Conservation (phyloP, 108 stramenopile species). For the Conticribra guillardii region DNA sequence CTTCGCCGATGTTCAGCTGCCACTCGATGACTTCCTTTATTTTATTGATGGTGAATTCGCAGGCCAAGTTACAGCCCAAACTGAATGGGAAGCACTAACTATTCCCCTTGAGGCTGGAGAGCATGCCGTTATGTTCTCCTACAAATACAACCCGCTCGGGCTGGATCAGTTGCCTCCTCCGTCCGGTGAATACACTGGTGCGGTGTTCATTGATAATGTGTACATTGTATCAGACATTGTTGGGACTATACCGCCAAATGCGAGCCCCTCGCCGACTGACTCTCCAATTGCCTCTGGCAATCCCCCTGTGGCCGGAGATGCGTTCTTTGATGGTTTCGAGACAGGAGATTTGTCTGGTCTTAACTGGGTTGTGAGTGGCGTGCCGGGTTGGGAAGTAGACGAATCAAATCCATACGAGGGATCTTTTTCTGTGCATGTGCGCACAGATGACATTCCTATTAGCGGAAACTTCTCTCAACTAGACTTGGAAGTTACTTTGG, state of each 20-base stretch:
- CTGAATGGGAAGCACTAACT: constrained; percentile 8
- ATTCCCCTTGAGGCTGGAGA: constrained; percentile 21
- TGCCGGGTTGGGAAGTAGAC: constrained; percentile 38
- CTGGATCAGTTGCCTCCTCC: constrained; percentile 22
- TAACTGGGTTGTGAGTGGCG: constrained; percentile 32
- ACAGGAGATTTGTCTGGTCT: constrained; percentile 41
- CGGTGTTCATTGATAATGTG: constrained; percentile 38
- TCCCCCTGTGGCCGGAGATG: too few relatives aligned
- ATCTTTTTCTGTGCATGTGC: constrained; percentile 36
- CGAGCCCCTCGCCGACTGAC: background rate
- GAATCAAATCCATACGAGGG: constrained; percentile 39
- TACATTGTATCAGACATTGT: constrained; percentile 17
- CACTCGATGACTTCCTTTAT: constrained; percentile 28
- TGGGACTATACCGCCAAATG: constrained; percentile 5
- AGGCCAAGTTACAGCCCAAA: constrained; percentile 4
- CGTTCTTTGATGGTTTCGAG: constrained; percentile 55
- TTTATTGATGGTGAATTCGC: constrained; percentile 26
- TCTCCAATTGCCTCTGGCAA: background rate
- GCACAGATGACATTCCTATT: constrained; percentile 38
- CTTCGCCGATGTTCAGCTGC: constrained; percentile 18
- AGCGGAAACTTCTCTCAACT: constrained; percentile 35
- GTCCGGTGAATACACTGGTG: constrained; percentile 5
- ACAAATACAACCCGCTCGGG: constrained; percentile 17
- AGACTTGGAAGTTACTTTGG: constrained; percentile 19
- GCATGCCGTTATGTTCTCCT: constrained; percentile 26